Evolutionary conservation across 768 basidiomycete genomes (phyloP), one percentile per base, ranked within the genome.

Genomic region (Paxillus rubicundulus): DNA sequence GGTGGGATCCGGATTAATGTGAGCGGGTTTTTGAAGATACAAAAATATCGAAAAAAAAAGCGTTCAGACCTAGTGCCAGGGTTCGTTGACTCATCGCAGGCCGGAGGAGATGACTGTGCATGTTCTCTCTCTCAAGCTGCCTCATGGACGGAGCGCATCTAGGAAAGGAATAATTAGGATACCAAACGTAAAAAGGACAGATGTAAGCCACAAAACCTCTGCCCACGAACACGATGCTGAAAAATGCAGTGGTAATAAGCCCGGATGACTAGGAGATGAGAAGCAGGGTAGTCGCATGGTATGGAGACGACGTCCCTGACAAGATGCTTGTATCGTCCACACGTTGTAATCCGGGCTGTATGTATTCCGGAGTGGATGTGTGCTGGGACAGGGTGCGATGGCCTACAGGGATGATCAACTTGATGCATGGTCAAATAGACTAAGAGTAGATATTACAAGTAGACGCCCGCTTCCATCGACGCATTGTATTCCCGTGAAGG

Each of bases 181-280:
- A 32, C 33, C 14, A 67, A 13, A 65, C 64, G 64, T 65, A 65
- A 65, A 57, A 14, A 53, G 57, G 27, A 38, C 55, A 49, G 57
- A 62, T 61, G 65, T 37, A 12, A 14, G 14, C 36, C 36, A 37
- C 36, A 37, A 14, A 49, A 21, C 37, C 65, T 62, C 49, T 55
- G 56, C 53, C 54, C 52, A 36, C 39, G 48, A 56, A 27, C 30
- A 27, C 28, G 28, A 12, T n/a, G 36, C 13, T 37, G 36, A n/a
- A 14, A 37, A 37, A 37, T 37, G 36, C 36, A 37, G 10, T 10
- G 30, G 30, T 30, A 30, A 30, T 30, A 30, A 30, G 30, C 30
- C 10, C 30, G 9, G 9, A 30, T 30, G 30, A 30, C 33, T 33
- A 5, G 5, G 12, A 12, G 12, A 12, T 33, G 10, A 14, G 33